Evolutionary conservation across 805 yeast species (phyloP).

Genomic region (Sugiyamaella marilandica): DNA sequence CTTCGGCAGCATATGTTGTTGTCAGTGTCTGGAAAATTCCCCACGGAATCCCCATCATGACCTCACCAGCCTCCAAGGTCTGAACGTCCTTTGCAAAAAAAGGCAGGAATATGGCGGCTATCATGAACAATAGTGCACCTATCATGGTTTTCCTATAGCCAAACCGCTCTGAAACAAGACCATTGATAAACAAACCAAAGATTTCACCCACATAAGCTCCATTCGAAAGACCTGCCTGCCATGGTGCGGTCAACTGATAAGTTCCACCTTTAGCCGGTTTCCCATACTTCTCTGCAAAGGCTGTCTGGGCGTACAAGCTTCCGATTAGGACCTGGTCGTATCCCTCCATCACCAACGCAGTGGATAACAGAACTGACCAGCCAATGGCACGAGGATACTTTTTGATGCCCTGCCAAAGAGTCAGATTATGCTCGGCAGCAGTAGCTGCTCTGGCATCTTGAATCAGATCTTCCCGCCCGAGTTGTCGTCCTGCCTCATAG

Average conservation of each 20-base stretch:
- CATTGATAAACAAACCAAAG: constrained; percentile 43
- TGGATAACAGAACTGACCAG: constrained; percentile 44
- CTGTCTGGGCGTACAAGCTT: constrained; percentile 36
- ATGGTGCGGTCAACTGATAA: constrained; percentile 19
- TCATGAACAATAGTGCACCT: neutral
- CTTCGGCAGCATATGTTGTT: constrained; percentile 51
- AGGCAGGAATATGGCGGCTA: constrained; percentile 26
- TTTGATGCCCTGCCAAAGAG: constrained; percentile 32
- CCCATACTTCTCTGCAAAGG: constrained; percentile 23
- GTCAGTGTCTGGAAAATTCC: constrained; percentile 49
- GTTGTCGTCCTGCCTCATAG: neutral
- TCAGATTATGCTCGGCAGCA: constrained; percentile 9
- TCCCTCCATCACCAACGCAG: constrained; percentile 46
- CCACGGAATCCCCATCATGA: constrained; percentile 38
- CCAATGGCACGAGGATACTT: constrained; percentile 42
- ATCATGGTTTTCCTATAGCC: constrained; percentile 44
- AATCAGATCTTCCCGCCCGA: neutral
- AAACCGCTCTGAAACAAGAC: constrained; percentile 39
- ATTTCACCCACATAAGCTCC: constrained; percentile 32
- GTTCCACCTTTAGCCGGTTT: constrained; percentile 31
- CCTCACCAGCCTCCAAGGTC: constrained; percentile 16
- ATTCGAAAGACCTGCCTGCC: constrained; percentile 37
- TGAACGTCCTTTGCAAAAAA: constrained; percentile 39
- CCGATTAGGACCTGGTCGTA: constrained; percentile 40
- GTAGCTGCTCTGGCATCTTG: constrained; percentile 2